Base-by-base conservation (phyloP, 83 land plant species). In the Picea abies region DNA sequence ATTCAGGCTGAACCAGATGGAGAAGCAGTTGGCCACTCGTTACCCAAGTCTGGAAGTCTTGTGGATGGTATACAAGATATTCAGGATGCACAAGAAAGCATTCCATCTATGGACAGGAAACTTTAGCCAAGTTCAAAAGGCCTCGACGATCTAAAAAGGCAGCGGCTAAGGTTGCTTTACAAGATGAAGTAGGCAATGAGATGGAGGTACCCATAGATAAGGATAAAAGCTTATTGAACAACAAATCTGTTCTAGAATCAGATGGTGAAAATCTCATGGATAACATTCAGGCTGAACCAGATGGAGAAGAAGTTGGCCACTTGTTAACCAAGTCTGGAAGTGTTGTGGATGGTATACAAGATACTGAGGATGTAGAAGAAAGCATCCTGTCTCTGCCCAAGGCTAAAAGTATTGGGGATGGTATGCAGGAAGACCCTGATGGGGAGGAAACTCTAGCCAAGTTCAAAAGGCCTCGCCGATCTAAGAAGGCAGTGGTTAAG, bases 71-170 rank as follows among this genome's bases (percentile, higher is more conserved):
- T 22, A 15, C 25, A 9, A 73, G 56, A 23, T 73, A 23, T 41
- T 19, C 58, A 44, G 4, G 52, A 3, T 44, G 58, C 25, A 23
- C 3, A 44, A 41, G 56, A 73, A 10, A 44, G 22, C 47, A 44
- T 44, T n/a, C 56, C n/a, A 44, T 14, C 56, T n/a, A 73, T 73
- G 77, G 77, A 41, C 16, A 73, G 41, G 77, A 41, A 44, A 73
- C 77, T 73, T 29, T 44, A n/a, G 77, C 77, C 7, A 73, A 73
- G 77, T 73, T 73, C 77, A 73, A 73, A 44, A 73, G 47, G 47
- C 26, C 26, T 73, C 77, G 29, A 0, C 58, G 77, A n/a, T 52
- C 22, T 3, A 73, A 14, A 41, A 73, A 52, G 60, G 77, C 58
- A 47, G 58, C 3, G 25, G 77, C 47, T 73, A 73, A 73, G 41